phyloP scores from a whole-genome alignment of 371 early-diverging fungal species.

The Rhizopus sp. region DNA sequence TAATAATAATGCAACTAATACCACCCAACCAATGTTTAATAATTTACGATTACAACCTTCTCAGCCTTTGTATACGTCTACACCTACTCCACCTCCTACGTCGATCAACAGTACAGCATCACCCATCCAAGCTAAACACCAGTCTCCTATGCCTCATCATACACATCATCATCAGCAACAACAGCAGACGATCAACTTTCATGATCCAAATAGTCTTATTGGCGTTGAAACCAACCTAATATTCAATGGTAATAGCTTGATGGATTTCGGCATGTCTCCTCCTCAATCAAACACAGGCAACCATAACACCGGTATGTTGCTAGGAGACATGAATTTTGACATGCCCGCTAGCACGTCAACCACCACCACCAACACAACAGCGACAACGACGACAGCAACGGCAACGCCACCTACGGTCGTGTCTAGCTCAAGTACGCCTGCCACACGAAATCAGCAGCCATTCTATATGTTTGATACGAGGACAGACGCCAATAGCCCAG shows the following conservation, averaged over 20 bases:
- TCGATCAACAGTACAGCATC: slow-evolving; percentile 13
- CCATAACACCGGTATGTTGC: slow-evolving; percentile 20
- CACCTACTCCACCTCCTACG: slow-evolving; percentile 20
- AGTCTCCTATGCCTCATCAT: slow-evolving; percentile 3
- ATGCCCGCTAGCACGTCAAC: slow-evolving; percentile 2
- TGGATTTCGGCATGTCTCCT: slow-evolving; percentile 18
- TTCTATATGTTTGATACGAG: slow-evolving; percentile 3
- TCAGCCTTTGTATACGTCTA: slow-evolving; percentile 17
- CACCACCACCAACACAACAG: slow-evolving; percentile 3
- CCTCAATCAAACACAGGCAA: slow-evolving; percentile 6
- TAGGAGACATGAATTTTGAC: slow-evolving; percentile 35
- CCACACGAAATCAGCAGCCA: neutral
- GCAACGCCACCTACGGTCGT: neutral
- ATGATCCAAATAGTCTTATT: slow-evolving; percentile 17
- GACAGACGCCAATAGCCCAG: slow-evolving; percentile 1
- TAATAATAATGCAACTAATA: slow-evolving; percentile 15
- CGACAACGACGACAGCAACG: neutral
- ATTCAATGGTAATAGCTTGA: slow-evolving; percentile 24
- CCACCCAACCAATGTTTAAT: slow-evolving; percentile 12
- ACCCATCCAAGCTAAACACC: slow-evolving; percentile 20
- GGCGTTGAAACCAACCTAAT: slow-evolving; percentile 30
- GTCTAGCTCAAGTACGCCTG: too few relatives aligned
- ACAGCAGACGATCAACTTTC: slow-evolving; percentile 17
- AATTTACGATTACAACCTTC: slow-evolving; percentile 7
- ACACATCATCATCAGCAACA: slow-evolving; percentile 21